A percentile compares a stretch with the other conserved stretches of the same genome.
phyloP scores from a whole-genome alignment of 495 filamentous ascomycete genomes.

The Cercophora samala region DNA sequence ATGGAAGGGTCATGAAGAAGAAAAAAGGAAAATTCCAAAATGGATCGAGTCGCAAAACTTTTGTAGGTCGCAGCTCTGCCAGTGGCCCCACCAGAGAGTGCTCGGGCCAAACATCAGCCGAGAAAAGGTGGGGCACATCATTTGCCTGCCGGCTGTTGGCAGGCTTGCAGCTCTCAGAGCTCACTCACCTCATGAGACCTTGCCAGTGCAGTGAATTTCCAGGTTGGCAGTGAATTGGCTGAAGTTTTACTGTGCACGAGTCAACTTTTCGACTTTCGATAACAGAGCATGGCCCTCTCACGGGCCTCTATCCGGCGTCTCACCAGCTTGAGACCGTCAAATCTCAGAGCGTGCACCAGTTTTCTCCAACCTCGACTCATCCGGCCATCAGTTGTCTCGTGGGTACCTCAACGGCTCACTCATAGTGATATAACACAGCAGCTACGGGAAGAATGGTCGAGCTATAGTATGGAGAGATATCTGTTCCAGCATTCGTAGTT shows the following conservation, averaged over 20 bases:
- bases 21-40: conserved; percentile 40
- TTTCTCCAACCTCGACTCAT: conserved; percentile 2
- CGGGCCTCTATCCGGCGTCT: conserved; percentile 28
- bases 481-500: not conserved
- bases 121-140: conserved; percentile 10
- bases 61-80: conserved; percentile 17
- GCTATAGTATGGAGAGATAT: conserved; percentile 26
- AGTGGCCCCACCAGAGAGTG: not conserved
- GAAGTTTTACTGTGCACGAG: not conserved
- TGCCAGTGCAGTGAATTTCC: not conserved
- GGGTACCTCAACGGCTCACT: conserved; percentile 14
- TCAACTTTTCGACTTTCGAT: not conserved
- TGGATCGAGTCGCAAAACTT: conserved; percentile 15
- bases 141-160: not conserved
- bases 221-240: not conserved
- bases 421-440: conserved; percentile 19
- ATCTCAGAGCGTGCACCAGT: not conserved
- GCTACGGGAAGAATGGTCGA: conserved; percentile 31
- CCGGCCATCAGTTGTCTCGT: conserved; percentile 8
- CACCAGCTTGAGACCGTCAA: conserved; percentile 11
- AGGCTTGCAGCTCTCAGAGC: conserved; percentile 7
- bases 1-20: conserved; percentile 85
- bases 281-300: conserved; percentile 25
- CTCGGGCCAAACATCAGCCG: conserved; percentile 25
- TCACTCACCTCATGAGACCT: not conserved